Conservation (phyloP, 2,329 filamentous ascomycete genomes). For the Chaetomium strumarium region DNA sequence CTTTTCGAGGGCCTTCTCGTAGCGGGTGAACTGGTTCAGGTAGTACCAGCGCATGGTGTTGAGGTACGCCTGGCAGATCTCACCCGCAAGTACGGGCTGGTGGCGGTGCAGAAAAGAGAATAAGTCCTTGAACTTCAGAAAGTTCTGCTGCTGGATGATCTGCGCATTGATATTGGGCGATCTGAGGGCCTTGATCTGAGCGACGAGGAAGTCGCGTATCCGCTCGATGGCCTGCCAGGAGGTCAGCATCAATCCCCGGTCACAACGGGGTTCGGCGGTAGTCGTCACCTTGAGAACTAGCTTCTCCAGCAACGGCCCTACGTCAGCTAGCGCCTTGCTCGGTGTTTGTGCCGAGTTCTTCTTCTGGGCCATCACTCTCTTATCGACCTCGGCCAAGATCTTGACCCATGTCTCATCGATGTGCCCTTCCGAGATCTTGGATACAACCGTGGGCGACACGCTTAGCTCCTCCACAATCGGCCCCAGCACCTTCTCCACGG, state of each 20-base stretch:
- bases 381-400: slow-evolving; percentile 77
- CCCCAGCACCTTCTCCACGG: slow-evolving; percentile 80
- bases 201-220: slow-evolving; percentile 88
- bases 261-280: neutral
- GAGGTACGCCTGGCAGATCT: slow-evolving; percentile 89
- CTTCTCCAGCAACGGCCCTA: slow-evolving; percentile 78
- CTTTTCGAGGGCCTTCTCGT: slow-evolving; percentile 76
- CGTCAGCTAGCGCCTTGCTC: slow-evolving; percentile 73
- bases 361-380: slow-evolving; percentile 65
- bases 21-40: slow-evolving; percentile 81
- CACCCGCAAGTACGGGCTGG: slow-evolving; percentile 75
- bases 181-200: slow-evolving; percentile 87
- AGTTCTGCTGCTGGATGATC: slow-evolving; percentile 89
- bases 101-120: slow-evolving; percentile 80
- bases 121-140: slow-evolving; percentile 81
- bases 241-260: neutral
- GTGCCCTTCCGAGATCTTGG: slow-evolving; percentile 77
- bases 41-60: slow-evolving; percentile 99
- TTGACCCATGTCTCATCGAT: slow-evolving; percentile 89
- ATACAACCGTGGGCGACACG: slow-evolving; percentile 76
- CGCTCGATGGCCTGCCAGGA: slow-evolving; percentile 71
- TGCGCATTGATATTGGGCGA: slow-evolving; percentile 97
- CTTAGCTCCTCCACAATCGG: slow-evolving; percentile 89
- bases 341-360: slow-evolving; percentile 55
- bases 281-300: slow-evolving; percentile 67